Base-by-base conservation (phyloP, 2,329 filamentous ascomycete species). In the Trichoderma afroharzianum region DNA sequence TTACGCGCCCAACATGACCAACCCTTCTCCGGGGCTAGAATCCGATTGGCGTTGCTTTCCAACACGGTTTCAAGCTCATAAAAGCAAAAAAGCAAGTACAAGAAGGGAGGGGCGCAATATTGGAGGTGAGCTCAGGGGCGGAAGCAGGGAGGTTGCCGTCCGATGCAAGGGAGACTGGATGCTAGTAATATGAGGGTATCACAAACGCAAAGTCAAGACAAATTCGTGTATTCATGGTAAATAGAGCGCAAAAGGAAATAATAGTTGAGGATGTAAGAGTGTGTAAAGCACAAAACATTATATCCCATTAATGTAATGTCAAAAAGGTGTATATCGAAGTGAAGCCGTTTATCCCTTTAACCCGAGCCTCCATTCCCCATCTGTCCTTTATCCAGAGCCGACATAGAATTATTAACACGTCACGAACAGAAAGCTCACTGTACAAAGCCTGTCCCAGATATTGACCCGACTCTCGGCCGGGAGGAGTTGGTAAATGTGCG, bases 291-390 rank as follows among this genome's bases (percentile, higher is more conserved):
- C 47, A 63, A 63, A 32, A 50, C 47, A 63, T 70, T 57, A 70
- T 63, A 63, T 63, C 59, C 59, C 53, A 55, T 57, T 68, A 68
- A 70, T 30, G 50, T 53, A 11, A 28, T 70, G 39, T 43, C 15
- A 55, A 63, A 63, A 50, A n/a, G 28, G 59, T 70, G 47, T 53
- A 63, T 71, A 64, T 30, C 21, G 70, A 71, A 71, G 63, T 57
- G 59, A 70, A 70, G 15, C 32, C 43, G 9, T 62, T 11, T 11
- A 28, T 63, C 32, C 39, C 1, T 36, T 36, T 36, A 36, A 39
- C 9, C 36, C 24, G 33, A 2, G 24, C 18, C 66, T 24, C 39
- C n/a, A 39, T 43, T 15, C n/a, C n/a, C 14, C 24, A 53, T 55
- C n/a, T 15, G 3, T 68, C 14, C 1, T 59, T 63, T 14, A 63